Conservation (phyloP, 345 rosid species). For the Citrus inodora region DNA sequence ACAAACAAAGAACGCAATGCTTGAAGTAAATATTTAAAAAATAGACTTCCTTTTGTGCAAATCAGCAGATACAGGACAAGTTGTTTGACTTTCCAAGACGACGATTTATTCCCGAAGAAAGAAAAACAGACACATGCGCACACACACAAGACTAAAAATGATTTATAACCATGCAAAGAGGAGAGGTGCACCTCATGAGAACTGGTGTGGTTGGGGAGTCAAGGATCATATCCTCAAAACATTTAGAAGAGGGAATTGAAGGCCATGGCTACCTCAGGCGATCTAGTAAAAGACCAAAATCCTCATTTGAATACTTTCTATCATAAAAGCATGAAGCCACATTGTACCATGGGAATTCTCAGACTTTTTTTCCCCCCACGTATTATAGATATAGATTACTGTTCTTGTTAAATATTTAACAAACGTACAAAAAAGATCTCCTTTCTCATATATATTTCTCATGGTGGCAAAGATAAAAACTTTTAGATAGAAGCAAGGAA, state of each 20-base stretch:
- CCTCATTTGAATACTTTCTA: not conserved
- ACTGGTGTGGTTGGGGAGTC: not conserved
- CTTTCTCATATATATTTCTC: not conserved
- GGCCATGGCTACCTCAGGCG: not conserved
- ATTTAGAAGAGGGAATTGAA: not conserved
- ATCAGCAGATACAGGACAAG: not conserved
- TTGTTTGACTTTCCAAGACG: not conserved
- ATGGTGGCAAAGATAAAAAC: not conserved
- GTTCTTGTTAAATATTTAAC: not conserved
- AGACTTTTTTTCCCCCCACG: not conserved
- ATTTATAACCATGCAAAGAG: not conserved
- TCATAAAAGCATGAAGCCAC: not conserved
- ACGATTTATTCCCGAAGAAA: not conserved
- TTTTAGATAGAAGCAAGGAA: not conserved
- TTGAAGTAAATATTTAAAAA: not conserved
- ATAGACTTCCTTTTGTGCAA: not conserved
- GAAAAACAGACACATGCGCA: not conserved
- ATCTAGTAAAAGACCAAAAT: not conserved
- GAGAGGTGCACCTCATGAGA: not conserved
- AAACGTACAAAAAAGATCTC: not conserved
- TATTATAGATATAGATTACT: not conserved
- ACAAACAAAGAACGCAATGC: not conserved
- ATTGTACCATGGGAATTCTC: not conserved
- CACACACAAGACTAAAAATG: not conserved
- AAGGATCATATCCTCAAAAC: not conserved